phyloP scores from a whole-genome alignment of 805 yeast genomes.

The Wickerhamiella kazuoi region DNA sequence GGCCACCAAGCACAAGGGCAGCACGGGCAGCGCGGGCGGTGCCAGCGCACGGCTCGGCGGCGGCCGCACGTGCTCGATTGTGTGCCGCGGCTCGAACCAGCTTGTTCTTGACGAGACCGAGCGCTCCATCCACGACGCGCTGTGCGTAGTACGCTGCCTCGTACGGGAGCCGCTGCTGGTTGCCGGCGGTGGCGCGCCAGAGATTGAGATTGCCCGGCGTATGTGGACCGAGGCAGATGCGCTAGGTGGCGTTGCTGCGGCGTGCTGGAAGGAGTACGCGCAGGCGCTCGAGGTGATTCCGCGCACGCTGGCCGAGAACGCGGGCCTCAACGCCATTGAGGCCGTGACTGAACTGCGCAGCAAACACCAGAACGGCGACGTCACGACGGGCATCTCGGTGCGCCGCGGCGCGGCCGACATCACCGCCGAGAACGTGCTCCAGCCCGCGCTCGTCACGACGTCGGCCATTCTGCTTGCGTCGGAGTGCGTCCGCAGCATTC shows the following conservation, averaged over 20 bases:
- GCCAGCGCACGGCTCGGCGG: too few relatives aligned
- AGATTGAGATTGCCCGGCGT: constrained; percentile 68
- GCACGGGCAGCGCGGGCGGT: not conserved
- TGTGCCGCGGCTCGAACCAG: constrained; percentile 87
- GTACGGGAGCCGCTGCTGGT: constrained; percentile 77
- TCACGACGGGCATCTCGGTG: constrained; percentile 87
- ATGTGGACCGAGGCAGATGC: constrained; percentile 44
- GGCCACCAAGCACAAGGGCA: not conserved
- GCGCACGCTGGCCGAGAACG: constrained; percentile 85
- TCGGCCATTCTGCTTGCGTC: constrained; percentile 90
- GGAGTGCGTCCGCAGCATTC: constrained; percentile 87
- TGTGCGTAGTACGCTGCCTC: constrained; percentile 79
- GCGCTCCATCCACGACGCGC: constrained; percentile 91
- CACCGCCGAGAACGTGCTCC: constrained; percentile 83
- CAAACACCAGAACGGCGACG: constrained; percentile 80
- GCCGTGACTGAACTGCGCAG: constrained; percentile 84
- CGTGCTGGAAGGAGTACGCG: constrained; percentile 84
- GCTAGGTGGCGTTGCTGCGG: constrained; percentile 71
- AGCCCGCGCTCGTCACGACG: constrained; percentile 87
- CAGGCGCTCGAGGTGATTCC: constrained; percentile 85
- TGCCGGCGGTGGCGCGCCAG: constrained; percentile 99
- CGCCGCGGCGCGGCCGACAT: constrained; percentile 90
- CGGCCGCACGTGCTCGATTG: constrained; percentile 35
- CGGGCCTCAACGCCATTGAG: constrained; percentile 79
- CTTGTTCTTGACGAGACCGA: constrained; percentile 90